Conservation (phyloP, 1,139 yeast species). For the Scheffersomyces illinoinensis region DNA sequence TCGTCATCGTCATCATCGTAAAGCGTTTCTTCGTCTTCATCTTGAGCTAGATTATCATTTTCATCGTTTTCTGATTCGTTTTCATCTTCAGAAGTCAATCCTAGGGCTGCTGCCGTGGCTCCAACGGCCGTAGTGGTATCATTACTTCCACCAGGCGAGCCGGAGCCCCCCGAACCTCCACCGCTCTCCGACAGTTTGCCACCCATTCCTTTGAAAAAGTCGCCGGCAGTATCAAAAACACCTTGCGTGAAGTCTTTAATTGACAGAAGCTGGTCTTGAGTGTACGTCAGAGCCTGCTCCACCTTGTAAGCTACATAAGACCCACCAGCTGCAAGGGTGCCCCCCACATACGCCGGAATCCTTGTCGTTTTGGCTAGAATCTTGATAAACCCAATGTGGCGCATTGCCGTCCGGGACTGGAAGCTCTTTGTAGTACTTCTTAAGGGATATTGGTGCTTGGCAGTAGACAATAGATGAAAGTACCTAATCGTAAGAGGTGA, state of each 20-base stretch:
- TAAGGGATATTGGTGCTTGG: background rate
- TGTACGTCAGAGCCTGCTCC: conserved; percentile 76
- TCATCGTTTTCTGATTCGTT: conserved; percentile 13
- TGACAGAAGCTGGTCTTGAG: conserved; percentile 64
- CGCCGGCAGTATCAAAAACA: conserved; percentile 45
- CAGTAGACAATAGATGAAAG: background rate
- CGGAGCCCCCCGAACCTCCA: conserved; percentile 26
- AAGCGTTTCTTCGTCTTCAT: conserved; percentile 33
- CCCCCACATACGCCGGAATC: conserved; percentile 81
- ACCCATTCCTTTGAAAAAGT: conserved; percentile 33
- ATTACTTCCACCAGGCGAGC: conserved; percentile 24
- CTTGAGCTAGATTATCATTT: conserved; percentile 21
- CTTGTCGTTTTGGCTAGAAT: conserved; percentile 45
- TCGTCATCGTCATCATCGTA: conserved; percentile 37
- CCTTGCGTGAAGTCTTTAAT: conserved; percentile 59
- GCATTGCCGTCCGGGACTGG: conserved; percentile 5
- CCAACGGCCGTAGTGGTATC: conserved; percentile 43
- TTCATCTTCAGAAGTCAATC: conserved; percentile 36
- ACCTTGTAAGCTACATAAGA: conserved; percentile 89
- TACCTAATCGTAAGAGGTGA: background rate
- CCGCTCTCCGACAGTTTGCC: conserved; percentile 14
- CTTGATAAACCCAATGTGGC: conserved; percentile 52
- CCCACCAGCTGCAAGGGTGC: conserved; percentile 92
- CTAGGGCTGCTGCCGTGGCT: conserved; percentile 51
- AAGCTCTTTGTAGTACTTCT: background rate